Conservation (phyloP, 2,329 filamentous ascomycete species). For the Xylaria sp. region DNA sequence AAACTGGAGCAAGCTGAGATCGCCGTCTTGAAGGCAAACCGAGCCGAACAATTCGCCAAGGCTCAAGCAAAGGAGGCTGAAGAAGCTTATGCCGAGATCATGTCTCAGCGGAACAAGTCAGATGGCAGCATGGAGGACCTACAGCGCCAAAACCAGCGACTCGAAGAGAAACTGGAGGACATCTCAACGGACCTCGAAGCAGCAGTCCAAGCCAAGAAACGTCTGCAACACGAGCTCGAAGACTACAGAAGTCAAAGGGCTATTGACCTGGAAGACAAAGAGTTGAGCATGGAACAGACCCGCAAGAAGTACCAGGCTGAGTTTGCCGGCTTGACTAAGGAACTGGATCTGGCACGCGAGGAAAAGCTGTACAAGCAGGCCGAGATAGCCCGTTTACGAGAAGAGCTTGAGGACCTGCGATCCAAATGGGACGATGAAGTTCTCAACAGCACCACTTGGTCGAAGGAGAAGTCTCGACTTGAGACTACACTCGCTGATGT, state of each 20-base stretch:
- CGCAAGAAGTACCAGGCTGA: constrained; percentile 97
- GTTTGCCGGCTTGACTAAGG: constrained; percentile 87
- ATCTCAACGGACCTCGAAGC: constrained; percentile 88
- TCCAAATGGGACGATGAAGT: constrained; percentile 99
- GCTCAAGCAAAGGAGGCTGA: constrained; percentile 90
- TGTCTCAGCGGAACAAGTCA: constrained; percentile 92
- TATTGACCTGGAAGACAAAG: constrained; percentile 97
- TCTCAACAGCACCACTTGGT: constrained; percentile 96
- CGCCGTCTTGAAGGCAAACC: constrained; percentile 87
- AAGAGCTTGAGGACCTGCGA: constrained; percentile 93
- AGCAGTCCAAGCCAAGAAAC: constrained; percentile 88
- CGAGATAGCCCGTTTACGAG: constrained; percentile 88
- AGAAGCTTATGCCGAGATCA: constrained; percentile 87
- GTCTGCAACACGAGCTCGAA: constrained; percentile 95
- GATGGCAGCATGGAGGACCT: constrained; percentile 88
- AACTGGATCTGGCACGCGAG: constrained; percentile 92
- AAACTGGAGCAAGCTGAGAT: constrained; percentile 98
- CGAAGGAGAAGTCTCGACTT: constrained; percentile 93
- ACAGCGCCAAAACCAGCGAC: constrained; percentile 86
- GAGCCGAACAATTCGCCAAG: constrained; percentile 94
- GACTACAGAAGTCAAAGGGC: constrained; percentile 95
- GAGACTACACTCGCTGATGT: constrained; percentile 91
- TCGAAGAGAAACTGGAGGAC: constrained; percentile 92
- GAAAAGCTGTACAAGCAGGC: constrained; percentile 86
- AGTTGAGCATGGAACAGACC: constrained; percentile 95